phyloP scores from a whole-genome alignment of 305 asterid species.

The Lippia alba region DNA sequence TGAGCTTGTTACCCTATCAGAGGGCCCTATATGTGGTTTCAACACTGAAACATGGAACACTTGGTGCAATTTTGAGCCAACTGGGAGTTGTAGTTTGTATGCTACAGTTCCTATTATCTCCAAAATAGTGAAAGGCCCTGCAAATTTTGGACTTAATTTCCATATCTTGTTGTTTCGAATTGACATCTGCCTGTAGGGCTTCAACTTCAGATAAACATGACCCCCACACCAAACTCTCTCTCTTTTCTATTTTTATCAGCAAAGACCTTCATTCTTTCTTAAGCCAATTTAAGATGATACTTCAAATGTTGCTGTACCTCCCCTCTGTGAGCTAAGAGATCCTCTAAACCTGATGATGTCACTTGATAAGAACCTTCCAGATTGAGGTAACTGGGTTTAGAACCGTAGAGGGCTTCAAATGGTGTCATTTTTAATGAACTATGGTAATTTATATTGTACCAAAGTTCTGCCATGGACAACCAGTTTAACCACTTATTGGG shows the following conservation, averaged over 20 bases:
- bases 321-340: fast-evolving
- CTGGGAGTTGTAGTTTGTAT: too few species aligned
- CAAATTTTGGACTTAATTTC: neutral
- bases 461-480: neutral
- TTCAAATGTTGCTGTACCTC: neutral
- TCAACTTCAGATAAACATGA: neutral
- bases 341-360: neutral
- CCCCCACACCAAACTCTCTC: neutral
- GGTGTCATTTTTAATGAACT: neutral
- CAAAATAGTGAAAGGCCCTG: neutral
- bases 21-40: too few species aligned
- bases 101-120: neutral
- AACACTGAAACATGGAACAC: too few species aligned
- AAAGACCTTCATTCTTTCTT: neutral
- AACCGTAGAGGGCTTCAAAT: neutral
- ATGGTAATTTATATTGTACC: neutral
- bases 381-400: neutral
- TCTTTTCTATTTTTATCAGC: neutral
- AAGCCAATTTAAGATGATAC: neutral
- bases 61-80: too few species aligned
- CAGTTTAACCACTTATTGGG: neutral
- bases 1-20: too few species aligned
- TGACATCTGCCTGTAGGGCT: neutral
- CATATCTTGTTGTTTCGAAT: neutral
- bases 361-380: neutral